Evolutionary conservation across 306 rosid species (phyloP), one percentile per base, ranked within the genome.

Genomic region (Mimosa bimucronata): DNA sequence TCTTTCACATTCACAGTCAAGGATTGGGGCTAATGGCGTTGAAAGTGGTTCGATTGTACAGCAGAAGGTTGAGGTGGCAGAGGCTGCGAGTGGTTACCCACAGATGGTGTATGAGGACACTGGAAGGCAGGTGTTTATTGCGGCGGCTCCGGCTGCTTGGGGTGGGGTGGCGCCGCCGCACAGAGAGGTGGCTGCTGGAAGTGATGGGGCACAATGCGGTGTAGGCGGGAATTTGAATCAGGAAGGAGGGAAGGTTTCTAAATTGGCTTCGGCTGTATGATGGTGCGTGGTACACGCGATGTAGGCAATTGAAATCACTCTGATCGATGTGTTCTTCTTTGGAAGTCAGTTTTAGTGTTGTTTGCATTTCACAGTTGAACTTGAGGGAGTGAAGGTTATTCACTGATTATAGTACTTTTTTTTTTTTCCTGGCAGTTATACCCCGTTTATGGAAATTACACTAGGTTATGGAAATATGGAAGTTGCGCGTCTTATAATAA

Each of bases 121-220:
- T 5, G 86, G 88, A 68, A 79, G 94, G 88, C 86, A 81, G 70
- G 85, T 88, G 48, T 90, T 84, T 75, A 83, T 85, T 48, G 80
- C 89, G 9, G 40, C 90, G 9, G 40, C 90, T 7, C 75, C 85
- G 10, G 40, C 85, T 4, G 23, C 80, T 14, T 77, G 77, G 38
- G 77, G 84, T 0, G 80, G 77, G 8, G 75, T 71, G 4, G 74
- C 79, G 15, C 79, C 88, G 28, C 69, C 88, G 12, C 85, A 83
- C 41, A 88, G 77, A 84, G 81, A 79, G 30, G 74, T 76, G 74
- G 31, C 78, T 0, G 87, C 45, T 18, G 72, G 81, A 14, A 21
- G 74, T 10, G 90, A 88, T 67, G 87, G 76, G 11, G 78, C 84
- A 76, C 86, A 77, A 72, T 48, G 52, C 25, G 87, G 74, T 23